phyloP scores from a whole-genome alignment of 2,329 filamentous ascomycete species.

The Xylaria digitata region DNA sequence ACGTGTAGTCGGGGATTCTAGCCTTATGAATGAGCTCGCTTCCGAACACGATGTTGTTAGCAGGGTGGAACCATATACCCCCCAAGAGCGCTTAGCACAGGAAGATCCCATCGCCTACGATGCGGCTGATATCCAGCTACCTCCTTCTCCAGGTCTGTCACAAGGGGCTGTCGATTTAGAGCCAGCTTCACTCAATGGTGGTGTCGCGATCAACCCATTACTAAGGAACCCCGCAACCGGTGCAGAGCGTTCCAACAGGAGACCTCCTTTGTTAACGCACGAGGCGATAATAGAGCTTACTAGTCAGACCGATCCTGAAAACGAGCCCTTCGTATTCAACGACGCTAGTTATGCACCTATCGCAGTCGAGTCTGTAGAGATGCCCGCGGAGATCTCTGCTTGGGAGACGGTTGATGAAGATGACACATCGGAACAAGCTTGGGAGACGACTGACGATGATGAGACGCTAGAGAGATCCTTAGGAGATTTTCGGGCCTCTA shows the following conservation, averaged over 20 bases:
- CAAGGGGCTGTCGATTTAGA: background rate
- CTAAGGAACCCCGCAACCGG: background rate
- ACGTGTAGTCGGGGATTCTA: background rate
- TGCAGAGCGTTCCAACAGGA: background rate
- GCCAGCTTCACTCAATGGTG: background rate
- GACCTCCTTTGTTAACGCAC: background rate
- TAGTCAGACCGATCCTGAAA: background rate
- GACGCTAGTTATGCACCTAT: background rate
- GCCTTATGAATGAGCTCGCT: background rate
- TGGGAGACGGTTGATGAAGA: slow-evolving; percentile 30
- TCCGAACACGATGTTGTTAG: background rate
- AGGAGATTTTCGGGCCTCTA: background rate
- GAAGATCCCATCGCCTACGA: background rate
- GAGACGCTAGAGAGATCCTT: slow-evolving; percentile 13
- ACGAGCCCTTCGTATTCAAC: background rate
- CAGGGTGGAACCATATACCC: background rate
- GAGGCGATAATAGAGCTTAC: background rate
- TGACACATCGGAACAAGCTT: slow-evolving; percentile 20
- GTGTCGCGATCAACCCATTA: background rate
- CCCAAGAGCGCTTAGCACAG: background rate
- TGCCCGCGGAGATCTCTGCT: slow-evolving; percentile 14
- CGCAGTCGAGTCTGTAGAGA: background rate
- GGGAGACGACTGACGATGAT: slow-evolving; percentile 25
- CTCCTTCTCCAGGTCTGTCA: background rate
- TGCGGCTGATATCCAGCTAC: slow-evolving; percentile 7